Evolutionary conservation across 2,329 filamentous ascomycete species (phyloP).

Genomic region (Hymenoscyphus infarciens): DNA sequence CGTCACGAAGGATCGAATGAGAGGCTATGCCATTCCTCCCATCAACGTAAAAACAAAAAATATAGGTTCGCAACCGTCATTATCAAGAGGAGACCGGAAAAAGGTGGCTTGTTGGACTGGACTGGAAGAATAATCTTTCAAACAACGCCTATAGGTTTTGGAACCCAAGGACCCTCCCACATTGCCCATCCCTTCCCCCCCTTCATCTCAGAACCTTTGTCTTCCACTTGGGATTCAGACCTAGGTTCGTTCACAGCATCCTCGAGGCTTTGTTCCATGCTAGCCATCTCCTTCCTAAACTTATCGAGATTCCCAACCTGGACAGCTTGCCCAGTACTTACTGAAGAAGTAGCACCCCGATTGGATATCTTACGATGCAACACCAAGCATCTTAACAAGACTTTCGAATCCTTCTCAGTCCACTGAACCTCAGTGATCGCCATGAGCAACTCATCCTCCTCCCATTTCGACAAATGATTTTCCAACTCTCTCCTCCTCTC

Average conservation of each 20-base stretch:
- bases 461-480: conserved; percentile 15
- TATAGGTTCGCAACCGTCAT: background rate
- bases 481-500: conserved; percentile 19
- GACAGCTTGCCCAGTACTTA: background rate
- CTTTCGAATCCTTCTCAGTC: conserved; percentile 16
- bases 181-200: conserved; percentile 43
- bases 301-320: conserved; percentile 16
- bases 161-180: conserved; percentile 51
- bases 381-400: conserved; percentile 34
- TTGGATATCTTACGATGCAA: conserved; percentile 42
- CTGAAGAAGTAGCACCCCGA: conserved; percentile 4
- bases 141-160: conserved; percentile 55
- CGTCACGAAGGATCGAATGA: background rate
- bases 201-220: conserved; percentile 10
- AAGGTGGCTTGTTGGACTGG: background rate
- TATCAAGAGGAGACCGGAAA: background rate
- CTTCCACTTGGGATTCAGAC: conserved; percentile 4
- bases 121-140: conserved; percentile 32
- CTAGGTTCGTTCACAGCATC: background rate
- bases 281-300: conserved; percentile 23
- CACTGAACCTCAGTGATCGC: conserved; percentile 26
- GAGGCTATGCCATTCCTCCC: background rate
- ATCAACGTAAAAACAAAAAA: background rate
- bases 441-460: conserved; percentile 24
- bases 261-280: conserved; percentile 25